Base-by-base conservation (phyloP, 2,329 filamentous ascomycete species). In the Ophiognomonia clavigignenti-juglandacearum region DNA sequence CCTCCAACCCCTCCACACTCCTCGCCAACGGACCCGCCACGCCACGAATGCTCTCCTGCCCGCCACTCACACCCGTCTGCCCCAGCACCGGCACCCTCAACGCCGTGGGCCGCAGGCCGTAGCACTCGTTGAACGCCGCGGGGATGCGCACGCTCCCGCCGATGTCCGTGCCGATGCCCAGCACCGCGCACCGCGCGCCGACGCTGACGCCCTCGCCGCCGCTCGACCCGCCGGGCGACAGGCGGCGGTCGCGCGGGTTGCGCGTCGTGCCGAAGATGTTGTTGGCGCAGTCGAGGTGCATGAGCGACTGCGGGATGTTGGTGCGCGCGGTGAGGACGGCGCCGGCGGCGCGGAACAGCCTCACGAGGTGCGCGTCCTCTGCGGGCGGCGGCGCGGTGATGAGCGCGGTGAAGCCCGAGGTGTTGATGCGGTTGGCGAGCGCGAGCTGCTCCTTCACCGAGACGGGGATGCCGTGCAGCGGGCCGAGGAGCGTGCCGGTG, bases 401-500 rank as follows among this genome's bases (percentile, higher is more conserved):
- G n/a, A n/a, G n/a, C n/a, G n/a, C n/a, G n/a, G n/a, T n/a, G n/a
- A n/a, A n/a, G n/a, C n/a, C n/a, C n/a, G n/a, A n/a, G n/a, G n/a
- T n/a, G n/a, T n/a, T 42, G 36, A 49, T 57, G 18, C 39, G 52
- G 24, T 51, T 49, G n/a, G 50, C 55, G 6, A 60, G 26, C 8
- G 43, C 39, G 27, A 59, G 31, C 10, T 54, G 51, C 9, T 59
- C 57, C 36, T 59, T 59, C 26, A 58, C 24, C 2, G 53, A 57
- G 29, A 57, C 52, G 3, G 57, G 58, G 23, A 60, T 39, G 9
- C 58, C 58, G 45, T 60, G 57, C 0, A 84, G 65, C 6, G 78
- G 77, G 0, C 80, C 80, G 4, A 74, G 53, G 0, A 73, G 62
- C 50, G 64, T 59, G 3, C 66, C 61, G 8, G 64, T 64, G 14